Base-by-base conservation (phyloP, 2,329 filamentous ascomycete genomes). In the Phyllachora maydis region DNA sequence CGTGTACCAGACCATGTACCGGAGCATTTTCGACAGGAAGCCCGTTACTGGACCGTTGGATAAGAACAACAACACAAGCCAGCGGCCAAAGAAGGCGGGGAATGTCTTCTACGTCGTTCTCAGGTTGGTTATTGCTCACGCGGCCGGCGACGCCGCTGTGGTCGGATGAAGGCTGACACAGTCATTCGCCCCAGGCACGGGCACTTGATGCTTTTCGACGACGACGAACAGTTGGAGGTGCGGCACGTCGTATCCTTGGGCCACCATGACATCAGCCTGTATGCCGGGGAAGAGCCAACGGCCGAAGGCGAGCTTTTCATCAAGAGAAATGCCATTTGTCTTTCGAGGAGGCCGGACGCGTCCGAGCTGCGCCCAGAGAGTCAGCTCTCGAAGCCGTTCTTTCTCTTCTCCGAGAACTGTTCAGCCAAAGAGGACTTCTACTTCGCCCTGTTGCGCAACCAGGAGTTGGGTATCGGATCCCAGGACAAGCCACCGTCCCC, bases 351-450 rank as follows among this genome's bases (percentile, higher is more conserved):
- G 37, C 43, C 49, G 16, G 56, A 61, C 16, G 54, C 54, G 14
- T 50, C 52, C 14, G 65, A 72, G 16, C 36, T 58, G 14, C 50
- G 58, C 3, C 59, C 64, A 4, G 66, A 71, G 31, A 52, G 45
- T 18, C 56, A 54, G 16, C 40, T 62, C 3, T 71, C 78, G 5
- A 83, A 78, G 35, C 82, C 88, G 0, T 95, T 93, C 49, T 95
- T 72, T 40, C 56, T 98, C 4, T 98, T 95, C 46, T 90, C 79
- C 0, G 82, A 95, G 34, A 92, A 90, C 39, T 79, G 79, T 43
- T 92, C 83, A 0, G 81, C 88, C 22, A 98, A 98, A 46, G 88
- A 98, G 46, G 88, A 98, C 43, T 95, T 98, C 48, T 98, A 98
- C 45, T 85, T 92, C 47, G 77, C 85, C 8, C 56, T 98, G 35